Evolutionary conservation across 805 yeast species (phyloP).

Genomic region (Lipomyces japonicus): DNA sequence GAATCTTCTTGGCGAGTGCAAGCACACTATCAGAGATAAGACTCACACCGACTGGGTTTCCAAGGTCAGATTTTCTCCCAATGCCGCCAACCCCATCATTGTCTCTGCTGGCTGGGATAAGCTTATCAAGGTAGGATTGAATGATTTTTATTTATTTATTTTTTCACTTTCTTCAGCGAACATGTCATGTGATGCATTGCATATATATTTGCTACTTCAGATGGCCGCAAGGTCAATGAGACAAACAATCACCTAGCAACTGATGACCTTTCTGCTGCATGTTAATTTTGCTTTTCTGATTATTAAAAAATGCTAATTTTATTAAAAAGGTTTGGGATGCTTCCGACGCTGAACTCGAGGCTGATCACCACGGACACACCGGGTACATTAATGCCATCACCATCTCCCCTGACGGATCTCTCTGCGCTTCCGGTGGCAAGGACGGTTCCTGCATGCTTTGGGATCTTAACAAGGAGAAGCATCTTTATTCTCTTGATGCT

Average conservation of each 20-base stretch:
- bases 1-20: constrained; percentile 98
- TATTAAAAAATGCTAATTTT: background rate
- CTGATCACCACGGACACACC: constrained; percentile 99
- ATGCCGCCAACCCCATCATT: constrained; percentile 55
- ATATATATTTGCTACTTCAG: constrained; percentile 99
- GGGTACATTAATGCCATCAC: constrained; percentile 97
- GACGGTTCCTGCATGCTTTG: constrained; percentile 98
- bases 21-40: constrained; percentile 70
- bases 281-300: background rate
- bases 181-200: constrained; percentile 22
- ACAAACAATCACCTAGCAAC: constrained; percentile 99
- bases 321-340: constrained; percentile 89
- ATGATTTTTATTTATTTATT: background rate
- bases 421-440: constrained; percentile 99
- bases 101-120: constrained; percentile 99
- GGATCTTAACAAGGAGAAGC: constrained; percentile 83
- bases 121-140: constrained; percentile 90
- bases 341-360: constrained; percentile 74
- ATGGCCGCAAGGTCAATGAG: constrained; percentile 78
- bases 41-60: constrained; percentile 99
- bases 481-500: constrained; percentile 89
- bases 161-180: too few species aligned
- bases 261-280: constrained; percentile 49
- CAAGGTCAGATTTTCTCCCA: constrained; percentile 94
- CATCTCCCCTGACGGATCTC: constrained; percentile 99